Conservation (phyloP, 2,329 filamentous ascomycete genomes). For the Cordyceps tenuipes region DNA sequence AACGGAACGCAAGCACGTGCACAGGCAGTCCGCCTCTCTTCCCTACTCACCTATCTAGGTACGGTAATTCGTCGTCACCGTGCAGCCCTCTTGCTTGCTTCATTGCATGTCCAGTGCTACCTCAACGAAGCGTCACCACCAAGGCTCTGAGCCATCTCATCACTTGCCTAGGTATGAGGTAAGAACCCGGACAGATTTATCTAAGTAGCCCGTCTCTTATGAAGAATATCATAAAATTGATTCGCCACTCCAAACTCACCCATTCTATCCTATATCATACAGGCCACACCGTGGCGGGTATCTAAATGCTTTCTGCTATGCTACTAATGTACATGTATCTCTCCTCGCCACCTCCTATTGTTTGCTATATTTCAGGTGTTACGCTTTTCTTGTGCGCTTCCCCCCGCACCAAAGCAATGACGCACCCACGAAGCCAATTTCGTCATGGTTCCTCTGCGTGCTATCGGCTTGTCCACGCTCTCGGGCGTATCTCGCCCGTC, state of each 20-base stretch:
- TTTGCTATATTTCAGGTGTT: neutral
- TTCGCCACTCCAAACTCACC: neutral
- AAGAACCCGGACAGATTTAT: no score
- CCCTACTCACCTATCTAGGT: no score
- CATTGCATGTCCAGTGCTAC: no score
- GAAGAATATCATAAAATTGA: neutral
- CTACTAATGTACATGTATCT: slow-evolving; percentile 7
- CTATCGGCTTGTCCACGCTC: neutral
- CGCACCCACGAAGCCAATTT: slow-evolving; percentile 15
- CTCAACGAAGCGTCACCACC: no score
- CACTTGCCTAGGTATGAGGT: no score
- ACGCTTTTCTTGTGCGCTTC: neutral
- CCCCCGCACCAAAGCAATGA: slow-evolving; percentile 5
- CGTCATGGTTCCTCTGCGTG: neutral
- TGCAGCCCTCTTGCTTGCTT: no score
- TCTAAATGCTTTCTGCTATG: slow-evolving; percentile 11
- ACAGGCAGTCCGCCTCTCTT: no score
- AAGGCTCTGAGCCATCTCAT: no score
- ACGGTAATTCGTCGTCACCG: no score
- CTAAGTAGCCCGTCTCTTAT: neutral
- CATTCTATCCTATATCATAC: neutral
- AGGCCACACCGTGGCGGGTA: slow-evolving; percentile 3
- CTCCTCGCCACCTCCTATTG: neutral
- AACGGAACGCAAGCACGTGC: no score
- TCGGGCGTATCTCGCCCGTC: slow-evolving; percentile 10